These are phyloP conservation scores for Beta corolliflora DNA, from an alignment of 179 eudicot genomes.

Conservation along the genomic window DNA sequence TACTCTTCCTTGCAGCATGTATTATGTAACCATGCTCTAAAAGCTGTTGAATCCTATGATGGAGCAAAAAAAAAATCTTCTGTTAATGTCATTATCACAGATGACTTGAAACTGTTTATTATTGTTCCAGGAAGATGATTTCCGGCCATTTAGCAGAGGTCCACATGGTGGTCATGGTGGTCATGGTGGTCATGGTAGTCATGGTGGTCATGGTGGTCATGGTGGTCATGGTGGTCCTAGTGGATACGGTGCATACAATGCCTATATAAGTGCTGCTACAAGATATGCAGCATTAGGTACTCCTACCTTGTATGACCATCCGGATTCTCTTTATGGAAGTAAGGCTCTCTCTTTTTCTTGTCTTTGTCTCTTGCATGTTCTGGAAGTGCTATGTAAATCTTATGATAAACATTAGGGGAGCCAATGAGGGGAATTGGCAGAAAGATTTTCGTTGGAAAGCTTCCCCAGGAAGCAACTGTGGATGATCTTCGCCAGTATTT, in stretches of 20 bases:
- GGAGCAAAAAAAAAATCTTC: not conserved
- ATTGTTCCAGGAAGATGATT: conserved; percentile 75
- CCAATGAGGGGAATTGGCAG: conserved; percentile 76
- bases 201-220: conserved; percentile 60
- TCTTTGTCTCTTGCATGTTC: not conserved
- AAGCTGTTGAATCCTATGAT: not conserved
- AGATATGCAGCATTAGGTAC: conserved; percentile 96
- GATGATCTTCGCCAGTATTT: conserved; percentile 94
- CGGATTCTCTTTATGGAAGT: conserved; percentile 85
- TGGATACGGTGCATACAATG: conserved; percentile 97
- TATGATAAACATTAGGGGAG: conserved; percentile 44
- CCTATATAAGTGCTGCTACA: conserved; percentile 86
- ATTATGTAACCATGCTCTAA: not conserved
- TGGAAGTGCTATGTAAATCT: not conserved
- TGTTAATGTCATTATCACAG: not conserved
- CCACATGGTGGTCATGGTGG: conserved; percentile 61
- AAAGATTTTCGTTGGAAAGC: conserved; percentile 96
- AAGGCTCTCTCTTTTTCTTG: conserved; percentile 31
- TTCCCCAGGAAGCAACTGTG: conserved; percentile 88
- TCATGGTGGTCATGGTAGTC: conserved; percentile 53
- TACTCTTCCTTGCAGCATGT: not conserved
- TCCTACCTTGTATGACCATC: conserved; percentile 92
- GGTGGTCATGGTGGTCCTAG: conserved; percentile 91
- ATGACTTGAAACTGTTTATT: not conserved
- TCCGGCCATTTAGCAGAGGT: conserved; percentile 57